Base-by-base conservation (phyloP, 2,329 filamentous ascomycete genomes). In the Zasmidium cellare region DNA sequence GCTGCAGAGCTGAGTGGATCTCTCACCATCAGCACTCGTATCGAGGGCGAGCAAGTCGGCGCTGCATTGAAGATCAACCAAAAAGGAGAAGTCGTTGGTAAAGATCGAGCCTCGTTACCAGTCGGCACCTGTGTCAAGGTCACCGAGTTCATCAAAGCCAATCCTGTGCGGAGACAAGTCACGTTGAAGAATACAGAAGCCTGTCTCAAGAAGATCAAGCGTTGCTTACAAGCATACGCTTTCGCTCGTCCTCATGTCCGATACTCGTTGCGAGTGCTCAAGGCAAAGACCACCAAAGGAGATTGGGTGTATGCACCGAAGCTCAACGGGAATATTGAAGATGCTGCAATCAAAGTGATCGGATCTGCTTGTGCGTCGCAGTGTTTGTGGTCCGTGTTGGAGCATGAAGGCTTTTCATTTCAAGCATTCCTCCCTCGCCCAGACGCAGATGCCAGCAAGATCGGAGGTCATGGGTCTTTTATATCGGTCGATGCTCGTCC, bases 401-500 rank as follows among this genome's bases (percentile, higher is more conserved):
- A 77, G 59, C 58, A 69, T 11, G 54, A 71, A 19, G 74, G 60
- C 12, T 83, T 84, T 53, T 66, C 74, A 0, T 71, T 90, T 9
- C 77, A 84, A 52, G 84, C 83, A 1, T 81, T 87, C 51, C 66
- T 91, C 0, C 84, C 87, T 0, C 81, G 72, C 28, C 74, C 76
- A 2, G 75, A 78, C 55, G 80, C 82, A 18, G 74, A 69, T 25
- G 59, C 64, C 7, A 59, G 67, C 25, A 79, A 77, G 52, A 69
- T 81, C 50, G 69, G 71, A 35, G 73, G 72, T 18, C 51, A 72
- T 14, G 77, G 78, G 9, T 73, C 80, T 3, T 91, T 86, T 69
- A 74, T 92, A 28, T 89, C 87, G 0, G 78, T 92, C 20, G 88
- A 92, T 68, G 79, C 79, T 14, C 81, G 89, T 18, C 89, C 89